Conservation (phyloP, 2,329 filamentous ascomycete genomes). For the Cercospora sesami region DNA sequence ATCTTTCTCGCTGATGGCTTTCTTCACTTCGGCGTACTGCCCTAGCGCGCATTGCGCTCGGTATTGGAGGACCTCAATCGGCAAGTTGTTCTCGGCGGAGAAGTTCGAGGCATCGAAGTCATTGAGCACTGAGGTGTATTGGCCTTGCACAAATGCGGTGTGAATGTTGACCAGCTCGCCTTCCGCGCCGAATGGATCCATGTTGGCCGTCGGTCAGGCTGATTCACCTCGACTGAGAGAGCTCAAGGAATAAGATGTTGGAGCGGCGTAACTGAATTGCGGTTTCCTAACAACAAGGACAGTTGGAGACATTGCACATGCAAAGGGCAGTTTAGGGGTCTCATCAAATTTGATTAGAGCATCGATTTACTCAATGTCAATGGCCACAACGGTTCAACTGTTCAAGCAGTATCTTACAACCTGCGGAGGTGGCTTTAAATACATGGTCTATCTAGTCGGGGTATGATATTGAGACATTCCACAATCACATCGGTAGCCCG, state of each 20-base stretch:
- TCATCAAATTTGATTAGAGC: not conserved
- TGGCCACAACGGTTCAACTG: not conserved
- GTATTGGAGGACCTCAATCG: constrained; percentile 74
- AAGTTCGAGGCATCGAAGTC: constrained; percentile 81
- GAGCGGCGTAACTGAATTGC: not conserved
- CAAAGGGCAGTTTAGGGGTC: not conserved
- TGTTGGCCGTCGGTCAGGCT: constrained; percentile 33
- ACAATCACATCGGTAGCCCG: not conserved
- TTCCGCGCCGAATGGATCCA: constrained; percentile 66
- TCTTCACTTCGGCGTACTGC: constrained; percentile 70
- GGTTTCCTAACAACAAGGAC: not conserved
- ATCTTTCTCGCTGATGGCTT: constrained; percentile 64
- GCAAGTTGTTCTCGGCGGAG: constrained; percentile 72
- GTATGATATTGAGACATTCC: not conserved
- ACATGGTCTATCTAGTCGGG: constrained; percentile 6
- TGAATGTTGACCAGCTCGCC: constrained; percentile 68
- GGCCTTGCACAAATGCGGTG: constrained; percentile 70
- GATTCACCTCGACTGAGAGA: not conserved
- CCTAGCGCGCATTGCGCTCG: constrained; percentile 82
- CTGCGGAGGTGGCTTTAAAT: constrained; percentile 3
- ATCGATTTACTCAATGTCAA: not conserved
- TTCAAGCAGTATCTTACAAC: not conserved
- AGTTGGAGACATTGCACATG: constrained; percentile 4
- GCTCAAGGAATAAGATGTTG: not conserved
- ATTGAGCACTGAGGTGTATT: constrained; percentile 75